Conservation (phyloP, 108 stramenopile species). For the Aurantiochytrium sp. region DNA sequence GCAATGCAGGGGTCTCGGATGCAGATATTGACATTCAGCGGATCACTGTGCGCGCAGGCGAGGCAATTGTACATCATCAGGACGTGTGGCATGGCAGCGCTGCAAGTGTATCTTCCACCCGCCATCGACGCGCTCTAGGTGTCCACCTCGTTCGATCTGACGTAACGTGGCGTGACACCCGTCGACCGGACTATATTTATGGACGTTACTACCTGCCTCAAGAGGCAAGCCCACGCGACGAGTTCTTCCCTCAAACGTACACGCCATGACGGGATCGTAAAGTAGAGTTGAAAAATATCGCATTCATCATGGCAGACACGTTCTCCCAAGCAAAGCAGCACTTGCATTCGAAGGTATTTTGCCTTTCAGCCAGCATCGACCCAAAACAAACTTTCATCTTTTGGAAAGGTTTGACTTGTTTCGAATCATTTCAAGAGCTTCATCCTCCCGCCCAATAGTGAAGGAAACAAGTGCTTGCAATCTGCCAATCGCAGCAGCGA, state of each 20-base stretch:
- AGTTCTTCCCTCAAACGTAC: constrained; percentile 40
- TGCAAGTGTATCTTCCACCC: constrained; percentile 15
- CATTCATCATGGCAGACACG: too few relatives aligned
- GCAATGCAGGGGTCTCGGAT: background rate
- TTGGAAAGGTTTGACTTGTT: too few relatives aligned
- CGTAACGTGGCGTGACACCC: constrained; percentile 19
- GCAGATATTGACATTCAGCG: background rate
- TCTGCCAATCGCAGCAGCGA: too few relatives aligned
- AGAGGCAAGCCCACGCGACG: constrained; percentile 17
- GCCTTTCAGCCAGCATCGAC: too few relatives aligned
- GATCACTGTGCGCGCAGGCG: constrained; percentile 9
- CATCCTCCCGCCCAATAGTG: too few relatives aligned
- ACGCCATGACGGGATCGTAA: background rate
- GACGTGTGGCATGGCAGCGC: constrained; percentile 38
- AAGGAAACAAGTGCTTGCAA: too few relatives aligned
- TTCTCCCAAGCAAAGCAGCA: too few relatives aligned
- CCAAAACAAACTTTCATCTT: too few relatives aligned
- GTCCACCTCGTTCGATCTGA: constrained; percentile 35
- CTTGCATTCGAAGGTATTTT: too few relatives aligned
- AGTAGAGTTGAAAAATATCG: too few relatives aligned
- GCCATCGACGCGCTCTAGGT: constrained; percentile 31
- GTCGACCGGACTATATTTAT: constrained; percentile 48
- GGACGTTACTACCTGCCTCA: constrained; percentile 36
- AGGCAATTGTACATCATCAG: constrained; percentile 33
- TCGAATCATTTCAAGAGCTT: too few relatives aligned